phyloP scores from a whole-genome alignment of 2,329 filamentous ascomycete genomes.

The Pseudogymnoascus sp. region DNA sequence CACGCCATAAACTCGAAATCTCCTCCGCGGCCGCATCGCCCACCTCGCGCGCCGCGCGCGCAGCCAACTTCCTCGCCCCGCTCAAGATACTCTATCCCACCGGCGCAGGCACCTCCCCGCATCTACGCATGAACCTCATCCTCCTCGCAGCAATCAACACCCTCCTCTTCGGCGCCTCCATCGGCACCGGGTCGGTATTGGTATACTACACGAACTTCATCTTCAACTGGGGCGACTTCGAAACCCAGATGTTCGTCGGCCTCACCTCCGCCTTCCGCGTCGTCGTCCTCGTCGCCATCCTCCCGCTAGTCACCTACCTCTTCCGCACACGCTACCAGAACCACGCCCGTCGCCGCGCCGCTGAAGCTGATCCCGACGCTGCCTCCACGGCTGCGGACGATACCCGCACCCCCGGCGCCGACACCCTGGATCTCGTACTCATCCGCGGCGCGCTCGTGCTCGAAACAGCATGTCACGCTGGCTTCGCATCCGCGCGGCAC shows the following conservation, averaged over 20 bases:
- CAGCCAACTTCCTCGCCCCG: slow-evolving; percentile 62
- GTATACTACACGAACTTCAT: slow-evolving; percentile 75
- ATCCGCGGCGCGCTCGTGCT: slow-evolving; percentile 69
- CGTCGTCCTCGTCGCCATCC: slow-evolving; percentile 61
- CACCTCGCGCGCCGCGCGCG: slow-evolving; percentile 26
- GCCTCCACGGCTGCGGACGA: slow-evolving; percentile 29
- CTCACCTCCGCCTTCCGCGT: slow-evolving; percentile 71
- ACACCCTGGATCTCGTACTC: slow-evolving; percentile 68
- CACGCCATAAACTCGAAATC: slow-evolving; percentile 45
- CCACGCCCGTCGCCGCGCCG: slow-evolving; percentile 46
- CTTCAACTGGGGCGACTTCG: slow-evolving; percentile 76
- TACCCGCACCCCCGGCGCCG: slow-evolving; percentile 49
- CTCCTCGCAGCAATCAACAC: slow-evolving; percentile 75
- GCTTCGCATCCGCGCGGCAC: slow-evolving; percentile 61
- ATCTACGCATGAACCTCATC: slow-evolving; percentile 72
- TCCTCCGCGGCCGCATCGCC: slow-evolving; percentile 32
- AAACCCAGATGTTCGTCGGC: slow-evolving; percentile 75
- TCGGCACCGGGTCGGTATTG: slow-evolving; percentile 74
- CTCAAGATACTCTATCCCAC: slow-evolving; percentile 71
- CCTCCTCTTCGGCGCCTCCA: slow-evolving; percentile 70
- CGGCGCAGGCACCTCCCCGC: slow-evolving; percentile 51
- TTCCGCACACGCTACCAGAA: slow-evolving; percentile 45
- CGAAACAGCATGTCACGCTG: slow-evolving; percentile 67
- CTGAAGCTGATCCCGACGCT: slow-evolving; percentile 66
- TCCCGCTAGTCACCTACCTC: slow-evolving; percentile 71